Evolutionary conservation across 306 rosid species (phyloP), one percentile per base, ranked within the genome.

Genomic region (Trifolium dubium): DNA sequence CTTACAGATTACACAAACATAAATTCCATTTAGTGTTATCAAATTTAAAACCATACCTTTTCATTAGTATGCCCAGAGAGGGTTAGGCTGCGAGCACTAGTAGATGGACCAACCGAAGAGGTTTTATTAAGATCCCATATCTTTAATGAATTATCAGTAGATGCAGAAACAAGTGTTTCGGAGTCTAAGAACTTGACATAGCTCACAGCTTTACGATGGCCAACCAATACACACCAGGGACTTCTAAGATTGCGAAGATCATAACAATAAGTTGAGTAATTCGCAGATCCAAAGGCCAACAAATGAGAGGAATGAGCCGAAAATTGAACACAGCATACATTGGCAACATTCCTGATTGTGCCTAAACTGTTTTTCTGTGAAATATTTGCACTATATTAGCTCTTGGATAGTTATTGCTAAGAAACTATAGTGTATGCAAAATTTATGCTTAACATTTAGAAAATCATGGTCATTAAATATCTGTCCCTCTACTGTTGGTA

Each of bases 321-420:
- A 85, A 93, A 93, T 73, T 93, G 97, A 75, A 93, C 97, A 70
- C 98, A 91, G 87, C 97, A 93, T 67, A 93, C 98, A 73, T 89
- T 91, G 63, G 97, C 97, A 82, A 77, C 77, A 81, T 75, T 91
- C 86, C 83, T 79, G 81, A 93, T 88, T 59, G 98, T 91, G 51
- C 90, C 88, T 76, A 88, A 77, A 85, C 86, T 78, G 67, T 89
- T 88, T 73, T 68, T 91, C 98, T 93, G 96, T 78, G 32, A 4
- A 43, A n/a, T 49, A 59, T 41, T 51, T 31, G 31, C 53, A 78
- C 49, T n/a, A 47, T 18, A 74, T 79, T 72, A 87, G 83, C 30
- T 69, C 72, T 73, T 78, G 44, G 54, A 60, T 30, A 59, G 53
- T 46, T 31, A 70, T 15, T 39, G 44, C 74, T 41, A 51, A 46